Evolutionary conservation across 345 rosid genomes (phyloP).

Genomic region (Raphanus raphanistrum): DNA sequence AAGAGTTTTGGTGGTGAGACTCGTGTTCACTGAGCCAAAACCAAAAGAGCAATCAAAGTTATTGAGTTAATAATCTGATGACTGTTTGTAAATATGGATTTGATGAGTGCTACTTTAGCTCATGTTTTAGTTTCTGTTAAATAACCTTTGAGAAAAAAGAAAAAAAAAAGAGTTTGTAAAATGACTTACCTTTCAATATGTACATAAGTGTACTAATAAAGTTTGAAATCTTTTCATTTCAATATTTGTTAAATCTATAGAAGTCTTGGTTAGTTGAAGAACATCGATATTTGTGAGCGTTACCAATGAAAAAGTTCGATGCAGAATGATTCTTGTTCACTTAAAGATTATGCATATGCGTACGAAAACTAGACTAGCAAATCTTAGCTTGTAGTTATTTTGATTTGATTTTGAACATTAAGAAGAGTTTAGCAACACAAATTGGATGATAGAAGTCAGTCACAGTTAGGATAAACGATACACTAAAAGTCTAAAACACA

Average conservation of each 20-base stretch:
- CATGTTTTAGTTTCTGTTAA: slow-evolving; percentile 19
- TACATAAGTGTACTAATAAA: neutral
- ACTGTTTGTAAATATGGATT: slow-evolving; percentile 1
- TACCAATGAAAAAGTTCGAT: slow-evolving; percentile 25
- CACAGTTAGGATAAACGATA: neutral
- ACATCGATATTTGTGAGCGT: neutral
- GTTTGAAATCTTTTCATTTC: neutral
- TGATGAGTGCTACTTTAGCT: neutral
- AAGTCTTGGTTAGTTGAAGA: neutral
- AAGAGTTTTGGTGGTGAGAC: slow-evolving; percentile 45
- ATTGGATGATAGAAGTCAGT: slow-evolving; percentile 51
- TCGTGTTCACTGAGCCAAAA: slow-evolving; percentile 38
- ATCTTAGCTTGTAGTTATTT: slow-evolving; percentile 22
- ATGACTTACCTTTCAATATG: slow-evolving; percentile 1
- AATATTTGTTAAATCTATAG: neutral
- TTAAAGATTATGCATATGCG: slow-evolving; percentile 29
- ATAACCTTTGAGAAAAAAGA: neutral
- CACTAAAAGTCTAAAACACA: too few species aligned
- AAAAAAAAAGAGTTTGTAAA: slow-evolving; percentile 1
- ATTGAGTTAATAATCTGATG: neutral
- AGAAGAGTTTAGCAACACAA: slow-evolving; percentile 56
- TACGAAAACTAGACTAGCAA: slow-evolving; percentile 34
- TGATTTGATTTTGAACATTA: slow-evolving; percentile 40
- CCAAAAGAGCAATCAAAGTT: slow-evolving; percentile 13
- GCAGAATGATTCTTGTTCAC: neutral